A percentile compares a stretch with the other conserved stretches of the same genome.
These are phyloP conservation scores for Atalantia buxifolia DNA, from an alignment of 345 rosid species.

Conservation along the genomic window DNA sequence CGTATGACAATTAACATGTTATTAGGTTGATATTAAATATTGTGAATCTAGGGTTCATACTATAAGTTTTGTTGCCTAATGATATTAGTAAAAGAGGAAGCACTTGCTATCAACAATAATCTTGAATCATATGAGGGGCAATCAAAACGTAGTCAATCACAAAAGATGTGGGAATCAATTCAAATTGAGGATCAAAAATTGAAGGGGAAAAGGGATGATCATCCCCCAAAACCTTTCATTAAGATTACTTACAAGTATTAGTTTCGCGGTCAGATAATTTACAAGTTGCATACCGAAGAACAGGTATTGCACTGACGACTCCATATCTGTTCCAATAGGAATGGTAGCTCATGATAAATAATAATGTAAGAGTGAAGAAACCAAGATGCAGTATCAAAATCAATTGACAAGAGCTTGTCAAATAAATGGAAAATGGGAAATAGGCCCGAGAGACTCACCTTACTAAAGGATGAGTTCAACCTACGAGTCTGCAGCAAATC, in stretches of 20 bases:
- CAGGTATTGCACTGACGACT: not conserved
- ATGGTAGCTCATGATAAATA: not conserved
- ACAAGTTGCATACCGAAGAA: not conserved
- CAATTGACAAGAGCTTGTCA: not conserved
- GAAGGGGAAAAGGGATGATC: not conserved
- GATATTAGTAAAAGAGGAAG: not conserved
- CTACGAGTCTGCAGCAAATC: not conserved
- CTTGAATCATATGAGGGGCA: not conserved
- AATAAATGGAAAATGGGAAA: not conserved
- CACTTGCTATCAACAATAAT: not conserved
- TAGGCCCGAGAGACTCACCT: constrained; percentile 11
- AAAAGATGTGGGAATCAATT: not conserved
- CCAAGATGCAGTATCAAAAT: not conserved
- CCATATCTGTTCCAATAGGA: constrained; percentile 1
- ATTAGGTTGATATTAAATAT: not conserved
- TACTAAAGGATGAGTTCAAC: not conserved
- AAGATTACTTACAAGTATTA: not conserved
- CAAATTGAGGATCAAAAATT: not conserved
- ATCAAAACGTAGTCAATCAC: not conserved
- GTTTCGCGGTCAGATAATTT: not conserved
- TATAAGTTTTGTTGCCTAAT: not conserved
- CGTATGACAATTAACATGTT: not conserved
- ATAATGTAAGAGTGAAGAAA: not conserved
- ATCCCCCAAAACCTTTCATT: not conserved
- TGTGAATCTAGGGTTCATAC: not conserved